Conservation (phyloP, 2,329 filamentous ascomycete species). For the Periconia digitata region DNA sequence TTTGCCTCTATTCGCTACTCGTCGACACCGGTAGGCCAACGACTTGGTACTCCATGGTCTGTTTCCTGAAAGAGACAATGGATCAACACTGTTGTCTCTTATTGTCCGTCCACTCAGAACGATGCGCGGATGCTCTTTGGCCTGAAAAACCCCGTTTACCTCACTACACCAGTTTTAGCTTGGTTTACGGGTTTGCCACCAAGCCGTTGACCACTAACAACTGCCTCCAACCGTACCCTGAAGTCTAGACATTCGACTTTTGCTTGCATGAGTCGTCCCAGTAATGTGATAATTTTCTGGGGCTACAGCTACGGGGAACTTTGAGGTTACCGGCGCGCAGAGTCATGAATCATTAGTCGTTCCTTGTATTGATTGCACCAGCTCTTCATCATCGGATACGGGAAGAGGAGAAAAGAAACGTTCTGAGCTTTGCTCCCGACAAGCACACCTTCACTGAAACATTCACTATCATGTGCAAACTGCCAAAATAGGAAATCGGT, state of each 20-base stretch:
- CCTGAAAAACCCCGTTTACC: background rate
- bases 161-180: slow-evolving; percentile 8
- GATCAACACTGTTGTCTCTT: slow-evolving; percentile 13
- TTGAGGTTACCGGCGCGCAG: background rate
- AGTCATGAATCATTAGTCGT: background rate
- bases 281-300: background rate
- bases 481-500: slow-evolving; percentile 16
- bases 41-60: slow-evolving; percentile 4
- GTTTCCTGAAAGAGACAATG: background rate
- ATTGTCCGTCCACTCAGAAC: slow-evolving; percentile 15
- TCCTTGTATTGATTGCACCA: background rate
- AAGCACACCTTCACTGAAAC: slow-evolving; percentile 9
- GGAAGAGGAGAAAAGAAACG: too few species aligned
- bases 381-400: too few species aligned
- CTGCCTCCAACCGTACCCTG: background rate
- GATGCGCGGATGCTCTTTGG: background rate
- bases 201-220: slow-evolving; percentile 1
- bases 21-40: slow-evolving; percentile 1
- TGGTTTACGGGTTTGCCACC: background rate
- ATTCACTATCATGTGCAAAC: slow-evolving; percentile 2
- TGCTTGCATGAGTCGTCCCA: background rate
- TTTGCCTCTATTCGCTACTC: background rate
- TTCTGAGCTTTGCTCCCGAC: background rate
- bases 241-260: slow-evolving; percentile 6
- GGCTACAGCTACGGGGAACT: background rate